Conservation (phyloP, 2,329 filamentous ascomycete genomes). For the Neonectria faginata region DNA sequence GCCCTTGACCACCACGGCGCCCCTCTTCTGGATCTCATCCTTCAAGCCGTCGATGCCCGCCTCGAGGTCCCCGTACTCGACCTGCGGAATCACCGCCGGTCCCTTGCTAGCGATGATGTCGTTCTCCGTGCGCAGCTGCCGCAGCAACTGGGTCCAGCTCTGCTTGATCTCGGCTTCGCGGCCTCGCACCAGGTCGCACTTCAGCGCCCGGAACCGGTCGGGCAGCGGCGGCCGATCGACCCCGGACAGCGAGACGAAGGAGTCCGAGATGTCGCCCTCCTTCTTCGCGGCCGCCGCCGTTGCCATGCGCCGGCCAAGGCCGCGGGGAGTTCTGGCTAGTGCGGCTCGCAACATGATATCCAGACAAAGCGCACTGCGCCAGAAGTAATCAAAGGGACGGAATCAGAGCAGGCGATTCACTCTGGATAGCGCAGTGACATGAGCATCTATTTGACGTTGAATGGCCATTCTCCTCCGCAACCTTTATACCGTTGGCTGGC, state of each 20-base stretch:
- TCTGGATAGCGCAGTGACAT: neutral
- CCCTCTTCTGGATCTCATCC: constrained; percentile 69
- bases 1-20: constrained; percentile 72
- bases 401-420: neutral
- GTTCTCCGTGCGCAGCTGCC: constrained; percentile 59
- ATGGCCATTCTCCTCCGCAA: neutral
- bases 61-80: constrained; percentile 61
- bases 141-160: constrained; percentile 63
- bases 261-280: constrained; percentile 72
- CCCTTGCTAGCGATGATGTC: constrained; percentile 58
- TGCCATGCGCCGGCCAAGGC: constrained; percentile 33
- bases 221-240: constrained; percentile 60
- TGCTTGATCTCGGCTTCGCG: constrained; percentile 60
- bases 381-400: no score
- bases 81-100: constrained; percentile 63
- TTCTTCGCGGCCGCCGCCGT: constrained; percentile 54
- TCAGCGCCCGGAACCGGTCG: constrained; percentile 66
- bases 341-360: constrained; percentile 41
- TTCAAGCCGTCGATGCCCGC: constrained; percentile 50
- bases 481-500: constrained; percentile 38
- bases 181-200: constrained; percentile 63
- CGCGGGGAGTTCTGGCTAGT: constrained; percentile 26
- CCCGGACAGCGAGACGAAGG: constrained; percentile 70
- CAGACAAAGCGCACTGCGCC: no score
- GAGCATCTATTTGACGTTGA: neutral